Base-by-base conservation (phyloP, 2,329 filamentous ascomycete species). In the Fusarium aywerte region DNA sequence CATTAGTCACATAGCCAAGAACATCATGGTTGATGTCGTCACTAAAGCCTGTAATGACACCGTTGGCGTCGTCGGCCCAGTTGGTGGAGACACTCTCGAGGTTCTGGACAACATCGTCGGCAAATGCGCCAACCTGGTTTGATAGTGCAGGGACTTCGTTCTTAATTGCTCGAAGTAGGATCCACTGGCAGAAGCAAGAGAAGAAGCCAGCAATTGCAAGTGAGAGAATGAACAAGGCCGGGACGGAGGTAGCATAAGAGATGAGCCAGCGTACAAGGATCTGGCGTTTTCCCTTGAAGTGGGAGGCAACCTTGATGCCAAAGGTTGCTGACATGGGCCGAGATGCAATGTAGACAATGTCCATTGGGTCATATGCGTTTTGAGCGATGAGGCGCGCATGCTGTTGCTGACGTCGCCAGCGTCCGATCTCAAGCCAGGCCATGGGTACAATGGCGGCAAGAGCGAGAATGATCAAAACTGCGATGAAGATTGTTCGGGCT, bases 291-390 rank as follows among this genome's bases (percentile, higher is more conserved):
- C 86, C 78, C 52, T 85, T 86, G 79, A 95, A 89, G 58, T 82
- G 84, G 50, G 85, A 85, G 8, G 91, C 87, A 20, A 92, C 71
- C 78, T 86, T 90, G 76, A 97, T 85, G 38, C 94, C 95, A 27
- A 85, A 80, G 3, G 84, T 84, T 2, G 92, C 87, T 1, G 93
- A 92, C 71, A 90, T 88, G 2, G 95, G 93, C 21, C 93, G 88
- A 32, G 92, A 94, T 31, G 90, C 89, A 69, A 97, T 91, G 79
- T 97, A 97, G 39, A 97, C 87, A 33, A 94, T 89, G 75, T 98
- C 95, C 84, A 97, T 89, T 1, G 91, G 86, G 73, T 98, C 93
- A 75, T 89, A 89, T 29, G 87, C 85, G 55, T 90, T 83, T 68
- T 85, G 82, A 43, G 84, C 81, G 69, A 97, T 85, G 31, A 93